Conservation (phyloP, 106 monocot species). For the Gastrodia elata region DNA sequence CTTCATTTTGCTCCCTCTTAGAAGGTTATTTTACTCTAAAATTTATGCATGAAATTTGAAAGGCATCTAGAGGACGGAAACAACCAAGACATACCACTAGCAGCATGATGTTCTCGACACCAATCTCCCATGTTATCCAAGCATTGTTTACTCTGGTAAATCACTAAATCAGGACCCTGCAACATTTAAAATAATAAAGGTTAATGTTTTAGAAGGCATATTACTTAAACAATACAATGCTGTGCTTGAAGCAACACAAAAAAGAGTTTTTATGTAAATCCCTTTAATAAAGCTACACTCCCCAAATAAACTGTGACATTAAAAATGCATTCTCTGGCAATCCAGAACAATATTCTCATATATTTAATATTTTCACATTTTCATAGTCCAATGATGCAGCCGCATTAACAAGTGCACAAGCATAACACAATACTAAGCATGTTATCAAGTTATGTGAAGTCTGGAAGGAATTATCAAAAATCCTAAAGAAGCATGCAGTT, state of each 20-base stretch:
- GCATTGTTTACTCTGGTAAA: slow-evolving; percentile 73
- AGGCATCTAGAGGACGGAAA: neutral
- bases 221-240: neutral
- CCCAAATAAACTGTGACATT: too few relatives aligned
- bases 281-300: too few relatives aligned
- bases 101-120: slow-evolving; percentile 74
- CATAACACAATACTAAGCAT: neutral
- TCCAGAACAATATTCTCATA: neutral
- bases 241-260: neutral
- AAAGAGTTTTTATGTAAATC: neutral
- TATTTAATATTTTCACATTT: neutral
- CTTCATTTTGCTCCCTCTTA: neutral
- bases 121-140: slow-evolving; percentile 92
- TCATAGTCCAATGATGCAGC: neutral
- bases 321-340: too few relatives aligned
- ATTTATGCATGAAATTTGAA: neutral
- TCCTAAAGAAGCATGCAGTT: neutral
- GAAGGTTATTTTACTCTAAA: neutral
- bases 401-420: neutral
- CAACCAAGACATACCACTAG: slow-evolving; percentile 55
- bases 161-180: slow-evolving; percentile 94
- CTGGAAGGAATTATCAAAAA: neutral
- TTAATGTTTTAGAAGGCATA: neutral
- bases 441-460: neutral
- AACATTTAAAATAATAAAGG: neutral